These are phyloP conservation scores for Lactifluus echinatus DNA, from an alignment of 768 basidiomycete species.

Conservation along the genomic window DNA sequence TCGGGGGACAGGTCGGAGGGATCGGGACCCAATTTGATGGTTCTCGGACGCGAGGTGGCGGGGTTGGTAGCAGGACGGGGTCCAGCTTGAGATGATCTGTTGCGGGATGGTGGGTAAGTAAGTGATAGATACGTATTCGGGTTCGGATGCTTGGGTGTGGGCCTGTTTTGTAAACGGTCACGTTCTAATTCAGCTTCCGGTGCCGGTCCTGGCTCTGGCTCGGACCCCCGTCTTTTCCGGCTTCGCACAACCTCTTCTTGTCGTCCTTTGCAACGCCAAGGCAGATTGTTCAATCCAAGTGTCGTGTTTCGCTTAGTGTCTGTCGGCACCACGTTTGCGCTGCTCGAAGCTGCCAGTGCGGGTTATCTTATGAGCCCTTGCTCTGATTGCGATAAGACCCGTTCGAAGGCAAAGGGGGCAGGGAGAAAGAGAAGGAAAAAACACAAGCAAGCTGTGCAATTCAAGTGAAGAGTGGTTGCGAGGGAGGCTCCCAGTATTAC, in stretches of 20 bases:
- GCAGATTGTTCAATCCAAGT: neutral
- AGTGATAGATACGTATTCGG: neutral
- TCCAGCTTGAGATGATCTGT: conserved; percentile 1
- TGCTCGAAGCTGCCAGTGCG: conserved; percentile 2
- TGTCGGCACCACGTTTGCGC: neutral
- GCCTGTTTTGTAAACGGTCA: neutral
- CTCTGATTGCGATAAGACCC: neutral
- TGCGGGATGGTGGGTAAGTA: conserved; percentile 5
- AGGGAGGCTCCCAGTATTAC: neutral
- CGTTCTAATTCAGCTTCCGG: conserved; percentile 4
- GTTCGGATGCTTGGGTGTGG: too few species aligned
- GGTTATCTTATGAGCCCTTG: neutral
- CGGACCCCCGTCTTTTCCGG: neutral
- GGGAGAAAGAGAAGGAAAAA: neutral
- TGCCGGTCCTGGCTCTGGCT: neutral
- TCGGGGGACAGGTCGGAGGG: neutral
- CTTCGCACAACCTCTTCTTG: neutral
- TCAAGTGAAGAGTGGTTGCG: neutral
- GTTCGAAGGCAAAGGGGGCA: neutral
- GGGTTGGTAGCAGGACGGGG: neutral
- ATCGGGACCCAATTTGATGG: neutral
- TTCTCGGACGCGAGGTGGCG: neutral
- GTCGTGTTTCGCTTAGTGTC: neutral
- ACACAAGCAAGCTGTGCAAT: neutral
- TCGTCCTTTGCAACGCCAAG: conserved; percentile 5